Conservation (phyloP, 2,329 filamentous ascomycete genomes). For the Fusarium algeriense region DNA sequence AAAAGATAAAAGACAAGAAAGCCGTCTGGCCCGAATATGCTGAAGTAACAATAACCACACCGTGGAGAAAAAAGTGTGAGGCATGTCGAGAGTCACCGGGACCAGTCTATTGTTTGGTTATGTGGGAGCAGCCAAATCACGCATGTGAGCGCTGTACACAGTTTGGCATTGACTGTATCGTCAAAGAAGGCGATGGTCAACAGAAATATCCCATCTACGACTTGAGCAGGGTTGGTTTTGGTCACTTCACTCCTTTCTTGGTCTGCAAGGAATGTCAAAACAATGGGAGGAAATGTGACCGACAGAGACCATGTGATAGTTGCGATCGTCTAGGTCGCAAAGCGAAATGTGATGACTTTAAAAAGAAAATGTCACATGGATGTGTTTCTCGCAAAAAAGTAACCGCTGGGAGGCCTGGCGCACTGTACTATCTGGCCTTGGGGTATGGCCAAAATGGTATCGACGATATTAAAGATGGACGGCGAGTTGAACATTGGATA, state of each 20-base stretch:
- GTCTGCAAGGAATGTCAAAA: slow-evolving; percentile 39
- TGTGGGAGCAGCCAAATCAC: background rate
- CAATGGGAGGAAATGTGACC: slow-evolving; percentile 49
- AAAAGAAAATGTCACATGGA: background rate
- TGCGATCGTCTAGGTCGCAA: slow-evolving; percentile 36
- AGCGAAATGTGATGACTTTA: slow-evolving; percentile 7
- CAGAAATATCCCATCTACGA: slow-evolving; percentile 39
- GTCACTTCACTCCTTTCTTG: slow-evolving; percentile 45
- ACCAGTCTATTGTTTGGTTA: slow-evolving; percentile 9
- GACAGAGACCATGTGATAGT: slow-evolving; percentile 54
- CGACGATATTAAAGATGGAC: slow-evolving; percentile 38
- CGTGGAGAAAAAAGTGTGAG: slow-evolving; percentile 29
- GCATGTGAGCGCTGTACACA: slow-evolving; percentile 46
- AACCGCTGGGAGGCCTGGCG: slow-evolving; percentile 22
- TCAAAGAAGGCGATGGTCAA: no score
- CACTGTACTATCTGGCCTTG: slow-evolving; percentile 52
- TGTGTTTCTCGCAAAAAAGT: slow-evolving; percentile 9
- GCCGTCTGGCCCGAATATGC: slow-evolving; percentile 12
- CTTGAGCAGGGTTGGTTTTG: slow-evolving; percentile 51
- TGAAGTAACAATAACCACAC: background rate
- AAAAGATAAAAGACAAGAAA: background rate
- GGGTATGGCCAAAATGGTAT: slow-evolving; percentile 48
- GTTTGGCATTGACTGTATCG: slow-evolving; percentile 49
- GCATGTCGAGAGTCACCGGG: slow-evolving; percentile 7
- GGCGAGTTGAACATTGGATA: slow-evolving; percentile 39